Percentiles rank a stretch among this genome's conserved stretches.
Evolutionary conservation across 345 rosid species (phyloP).

Genomic region (Eucalyptus grandis): DNA sequence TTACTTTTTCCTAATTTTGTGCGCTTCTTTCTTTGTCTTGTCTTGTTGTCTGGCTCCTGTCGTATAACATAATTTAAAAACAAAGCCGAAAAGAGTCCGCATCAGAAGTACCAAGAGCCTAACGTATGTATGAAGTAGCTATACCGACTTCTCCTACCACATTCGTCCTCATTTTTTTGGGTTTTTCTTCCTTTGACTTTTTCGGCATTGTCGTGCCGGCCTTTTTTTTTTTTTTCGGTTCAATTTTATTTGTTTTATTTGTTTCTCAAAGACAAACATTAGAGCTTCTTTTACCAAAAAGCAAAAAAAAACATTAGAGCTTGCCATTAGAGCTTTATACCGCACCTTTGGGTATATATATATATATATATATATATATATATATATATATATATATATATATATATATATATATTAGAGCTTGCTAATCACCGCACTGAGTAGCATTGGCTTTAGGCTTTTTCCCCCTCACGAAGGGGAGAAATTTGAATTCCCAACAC

Average conservation of each 20-base stretch:
- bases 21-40: background rate
- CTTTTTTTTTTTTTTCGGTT: fast-evolving
- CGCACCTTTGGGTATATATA: too few relatives aligned
- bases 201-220: background rate
- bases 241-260: too few relatives aligned
- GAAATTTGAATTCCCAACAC: too few relatives aligned
- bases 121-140: background rate
- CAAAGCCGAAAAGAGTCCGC: background rate
- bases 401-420: too few relatives aligned
- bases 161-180: background rate
- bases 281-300: too few relatives aligned
- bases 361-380: too few relatives aligned
- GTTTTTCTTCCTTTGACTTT: background rate
- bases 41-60: background rate
- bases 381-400: too few relatives aligned
- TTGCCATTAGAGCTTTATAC: too few relatives aligned
- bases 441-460: too few relatives aligned
- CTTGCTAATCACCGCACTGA: too few relatives aligned
- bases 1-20: background rate
- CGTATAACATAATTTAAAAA: background rate
- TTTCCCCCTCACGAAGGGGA: too few relatives aligned
- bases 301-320: background rate
- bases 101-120: background rate
- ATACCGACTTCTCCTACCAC: background rate
- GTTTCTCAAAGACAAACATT: background rate